These are phyloP conservation scores for Coemansia sp. DNA, from an alignment of 192 early-diverging fungal species.

Conservation along the genomic window DNA sequence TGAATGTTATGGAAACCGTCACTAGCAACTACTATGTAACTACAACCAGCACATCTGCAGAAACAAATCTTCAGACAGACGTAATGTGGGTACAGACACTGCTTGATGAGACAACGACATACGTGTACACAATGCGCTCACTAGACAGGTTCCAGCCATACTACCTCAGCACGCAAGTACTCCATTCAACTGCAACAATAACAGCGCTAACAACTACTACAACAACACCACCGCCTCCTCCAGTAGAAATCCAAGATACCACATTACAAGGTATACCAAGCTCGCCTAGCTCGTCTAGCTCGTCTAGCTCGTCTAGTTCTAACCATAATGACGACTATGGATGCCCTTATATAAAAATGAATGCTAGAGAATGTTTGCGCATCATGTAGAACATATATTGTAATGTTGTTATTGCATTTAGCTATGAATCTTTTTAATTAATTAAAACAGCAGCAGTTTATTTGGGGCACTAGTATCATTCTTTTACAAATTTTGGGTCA, in stretches of 20 bases:
- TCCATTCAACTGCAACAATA: neutral
- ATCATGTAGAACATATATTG: no score
- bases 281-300: no score
- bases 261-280: no score
- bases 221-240: neutral
- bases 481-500: no score
- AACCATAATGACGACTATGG: no score
- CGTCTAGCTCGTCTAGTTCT: no score
- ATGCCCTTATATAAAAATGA: no score
- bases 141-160: constrained; percentile 9
- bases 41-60: neutral
- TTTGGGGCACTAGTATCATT: no score
- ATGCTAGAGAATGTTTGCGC: no score
- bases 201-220: neutral
- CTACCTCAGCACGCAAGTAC: neutral
- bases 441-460: no score
- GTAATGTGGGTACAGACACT: constrained; percentile 1
- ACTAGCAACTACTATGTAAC: neutral
- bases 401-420: no score
- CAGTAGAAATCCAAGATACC: neutral
- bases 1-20: neutral
- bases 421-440: no score
- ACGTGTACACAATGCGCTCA: constrained; percentile 1
- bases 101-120: neutral
- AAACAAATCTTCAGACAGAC: neutral